These are phyloP conservation scores for Phtheirospermum japonicum DNA, from an alignment of 257 asterid species.

Conservation along the genomic window DNA sequence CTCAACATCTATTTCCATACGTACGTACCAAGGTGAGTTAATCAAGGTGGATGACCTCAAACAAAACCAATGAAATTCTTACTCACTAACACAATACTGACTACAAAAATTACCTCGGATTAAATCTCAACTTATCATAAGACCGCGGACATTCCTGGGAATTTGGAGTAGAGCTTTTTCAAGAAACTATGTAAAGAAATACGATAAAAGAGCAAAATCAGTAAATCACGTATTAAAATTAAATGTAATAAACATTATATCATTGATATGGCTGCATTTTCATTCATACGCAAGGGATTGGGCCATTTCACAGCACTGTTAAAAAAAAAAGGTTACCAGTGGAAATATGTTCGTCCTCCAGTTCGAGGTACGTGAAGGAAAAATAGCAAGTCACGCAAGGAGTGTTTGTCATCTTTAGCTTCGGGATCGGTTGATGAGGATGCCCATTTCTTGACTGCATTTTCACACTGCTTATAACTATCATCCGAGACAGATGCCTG, in stretches of 20 bases:
- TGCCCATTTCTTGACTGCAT: conserved; percentile 78
- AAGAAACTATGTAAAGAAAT: conserved; percentile 56
- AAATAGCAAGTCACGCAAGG: conserved; percentile 78
- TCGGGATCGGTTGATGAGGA: conserved; percentile 57
- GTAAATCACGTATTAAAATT: not conserved
- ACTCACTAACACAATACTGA: conserved; percentile 18
- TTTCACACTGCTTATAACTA: conserved; percentile 59
- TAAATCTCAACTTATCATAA: conserved; percentile 80
- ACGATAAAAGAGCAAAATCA: conserved; percentile 21
- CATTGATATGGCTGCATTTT: not conserved
- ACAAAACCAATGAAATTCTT: conserved; percentile 19
- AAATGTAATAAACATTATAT: conserved; percentile 4
- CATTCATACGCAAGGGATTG: not conserved
- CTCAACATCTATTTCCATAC: conserved; percentile 6
- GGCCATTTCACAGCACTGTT: conserved; percentile 12
- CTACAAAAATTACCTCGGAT: conserved; percentile 69
- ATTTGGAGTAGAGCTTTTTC: conserved; percentile 71
- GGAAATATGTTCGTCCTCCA: conserved; percentile 89
- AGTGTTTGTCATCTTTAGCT: conserved; percentile 59
- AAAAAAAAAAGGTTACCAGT: conserved; percentile 58
- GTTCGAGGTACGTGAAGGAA: conserved; percentile 98
- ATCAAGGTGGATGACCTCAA: conserved; percentile 13
- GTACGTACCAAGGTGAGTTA: conserved; percentile 13
- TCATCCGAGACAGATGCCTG: conserved; percentile 42
- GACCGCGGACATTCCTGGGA: conserved; percentile 90